Conservation (phyloP, 805 yeast species). For the Lipomyces anomalus region DNA sequence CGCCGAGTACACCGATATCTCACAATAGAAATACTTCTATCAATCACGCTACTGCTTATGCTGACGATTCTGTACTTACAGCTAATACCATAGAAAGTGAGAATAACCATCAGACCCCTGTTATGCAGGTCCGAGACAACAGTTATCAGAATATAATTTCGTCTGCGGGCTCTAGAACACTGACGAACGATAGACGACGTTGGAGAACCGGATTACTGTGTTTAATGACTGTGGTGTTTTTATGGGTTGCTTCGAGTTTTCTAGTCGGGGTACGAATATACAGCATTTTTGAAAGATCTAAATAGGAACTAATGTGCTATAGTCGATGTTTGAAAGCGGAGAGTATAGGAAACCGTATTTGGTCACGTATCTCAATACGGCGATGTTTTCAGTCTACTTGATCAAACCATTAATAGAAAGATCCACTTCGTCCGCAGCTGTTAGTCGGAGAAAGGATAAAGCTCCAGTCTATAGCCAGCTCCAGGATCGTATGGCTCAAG, state of each 20-base stretch:
- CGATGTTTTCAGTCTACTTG: slow-evolving; percentile 73
- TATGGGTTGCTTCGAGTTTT: slow-evolving; percentile 87
- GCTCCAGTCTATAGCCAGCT: background rate
- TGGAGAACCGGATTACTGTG: slow-evolving; percentile 19
- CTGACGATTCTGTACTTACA: background rate
- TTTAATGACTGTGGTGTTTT: slow-evolving; percentile 15
- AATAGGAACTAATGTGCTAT: background rate
- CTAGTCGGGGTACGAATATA: slow-evolving; percentile 55
- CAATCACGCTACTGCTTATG: too few species aligned
- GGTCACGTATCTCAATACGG: slow-evolving; percentile 86
- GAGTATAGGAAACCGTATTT: slow-evolving; percentile 83
- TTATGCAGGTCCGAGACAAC: too few species aligned
- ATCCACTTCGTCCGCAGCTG: background rate
- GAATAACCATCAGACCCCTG: background rate
- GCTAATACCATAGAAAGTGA: background rate
- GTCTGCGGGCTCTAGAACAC: too few species aligned
- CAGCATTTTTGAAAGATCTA: background rate
- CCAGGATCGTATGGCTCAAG: background rate
- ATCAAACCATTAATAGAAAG: slow-evolving; percentile 45
- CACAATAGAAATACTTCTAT: too few species aligned
- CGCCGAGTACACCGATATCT: background rate
- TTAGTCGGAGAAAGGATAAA: background rate
- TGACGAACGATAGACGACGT: too few species aligned
- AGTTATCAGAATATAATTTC: too few species aligned
- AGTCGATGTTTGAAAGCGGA: slow-evolving; percentile 54